phyloP scores from a whole-genome alignment of 2,329 filamentous ascomycete genomes.

The Epichloe sp. region DNA sequence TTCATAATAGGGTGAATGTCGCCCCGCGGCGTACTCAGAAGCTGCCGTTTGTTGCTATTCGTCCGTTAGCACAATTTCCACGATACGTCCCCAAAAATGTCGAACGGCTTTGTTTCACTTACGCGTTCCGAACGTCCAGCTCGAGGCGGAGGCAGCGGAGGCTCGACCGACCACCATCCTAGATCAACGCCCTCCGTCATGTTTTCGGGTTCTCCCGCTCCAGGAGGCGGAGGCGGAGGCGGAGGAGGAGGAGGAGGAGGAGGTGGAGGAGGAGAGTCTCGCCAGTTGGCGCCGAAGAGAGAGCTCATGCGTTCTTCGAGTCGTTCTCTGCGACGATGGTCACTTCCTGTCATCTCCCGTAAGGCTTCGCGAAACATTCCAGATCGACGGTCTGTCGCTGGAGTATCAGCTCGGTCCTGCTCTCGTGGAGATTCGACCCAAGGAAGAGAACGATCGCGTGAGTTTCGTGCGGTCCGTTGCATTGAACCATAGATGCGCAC shows the following conservation, averaged over 20 bases:
- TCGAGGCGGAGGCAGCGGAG: not conserved
- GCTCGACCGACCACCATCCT: slow-evolving; percentile 15
- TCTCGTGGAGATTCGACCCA: slow-evolving; percentile 11
- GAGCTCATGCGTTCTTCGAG: slow-evolving; percentile 17
- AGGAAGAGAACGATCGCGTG: slow-evolving; percentile 9
- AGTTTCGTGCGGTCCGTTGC: slow-evolving; percentile 12
- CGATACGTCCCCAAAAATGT: not conserved
- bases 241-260: not conserved
- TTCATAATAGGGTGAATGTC: not conserved
- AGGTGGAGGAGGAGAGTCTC: slow-evolving; percentile 4
- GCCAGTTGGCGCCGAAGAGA: slow-evolving; percentile 11
- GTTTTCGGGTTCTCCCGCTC: slow-evolving; percentile 5
- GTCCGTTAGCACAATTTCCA: not conserved
- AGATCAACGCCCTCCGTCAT: slow-evolving; percentile 7
- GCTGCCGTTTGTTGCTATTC: not conserved
- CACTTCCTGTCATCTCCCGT: slow-evolving; percentile 10
- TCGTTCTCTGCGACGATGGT: slow-evolving; percentile 13
- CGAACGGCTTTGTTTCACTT: not conserved
- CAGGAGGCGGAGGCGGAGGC: not conserved
- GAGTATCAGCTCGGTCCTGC: not conserved
- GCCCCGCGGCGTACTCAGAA: not conserved
- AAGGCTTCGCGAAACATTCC: slow-evolving; percentile 5
- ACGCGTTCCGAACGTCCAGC: not conserved
- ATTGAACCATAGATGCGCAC: slow-evolving; percentile 16
- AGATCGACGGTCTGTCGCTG: not conserved